Evolutionary conservation across 371 early-diverging fungal species (phyloP), one percentile per base, ranked within the genome.

Genomic region (Parasitella parasitica): DNA sequence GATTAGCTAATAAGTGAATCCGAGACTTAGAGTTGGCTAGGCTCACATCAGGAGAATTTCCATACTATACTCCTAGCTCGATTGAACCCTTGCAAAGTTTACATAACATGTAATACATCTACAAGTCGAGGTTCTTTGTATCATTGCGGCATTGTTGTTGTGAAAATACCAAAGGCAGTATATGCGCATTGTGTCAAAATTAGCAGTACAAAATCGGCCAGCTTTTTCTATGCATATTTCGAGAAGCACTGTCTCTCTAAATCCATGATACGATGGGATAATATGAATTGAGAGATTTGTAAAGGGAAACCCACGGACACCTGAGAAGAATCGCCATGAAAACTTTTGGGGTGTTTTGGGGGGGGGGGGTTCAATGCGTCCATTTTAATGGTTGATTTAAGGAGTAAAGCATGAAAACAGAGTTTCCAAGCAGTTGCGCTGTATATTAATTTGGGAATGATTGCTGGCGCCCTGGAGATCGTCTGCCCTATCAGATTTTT

Each of bases 401-500:
- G 41, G 41, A 41, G 41, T 7, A 16, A 41, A 20, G 16, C 16
- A 20, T 6, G 18, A 41, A 41, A 38, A 41, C 16, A 32, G 11
- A 8, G 32, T 32, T 32, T n/a, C n/a, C 38, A 37, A 20, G 8
- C 18, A 18, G 16, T n/a, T 20, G 20, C 16, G 9, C 6, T 41
- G 2, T 3, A 41, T 18, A n/a, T 41, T 20, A 16, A n/a, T 41
- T 8, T 18, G 5, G n/a, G 8, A 6, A 7, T 20, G n/a, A 9
- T 18, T 18, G 16, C 20, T 41, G 61, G 16, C 32, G 35, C 67
- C 67, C 58, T 67, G 62, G 48, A 30, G 62, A 63, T 59, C 59
- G 63, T 48, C 67, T 37, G 38, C 12, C 67, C 67, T 66, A 66
- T 66, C 38, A 61, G 5, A 38, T 2, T 32, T 32, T 11, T 32